A percentile compares a stretch with the other conserved stretches of the same genome.
phyloP scores from a whole-genome alignment of 2,329 filamentous ascomycete genomes.

The Colletotrichum sp. region DNA sequence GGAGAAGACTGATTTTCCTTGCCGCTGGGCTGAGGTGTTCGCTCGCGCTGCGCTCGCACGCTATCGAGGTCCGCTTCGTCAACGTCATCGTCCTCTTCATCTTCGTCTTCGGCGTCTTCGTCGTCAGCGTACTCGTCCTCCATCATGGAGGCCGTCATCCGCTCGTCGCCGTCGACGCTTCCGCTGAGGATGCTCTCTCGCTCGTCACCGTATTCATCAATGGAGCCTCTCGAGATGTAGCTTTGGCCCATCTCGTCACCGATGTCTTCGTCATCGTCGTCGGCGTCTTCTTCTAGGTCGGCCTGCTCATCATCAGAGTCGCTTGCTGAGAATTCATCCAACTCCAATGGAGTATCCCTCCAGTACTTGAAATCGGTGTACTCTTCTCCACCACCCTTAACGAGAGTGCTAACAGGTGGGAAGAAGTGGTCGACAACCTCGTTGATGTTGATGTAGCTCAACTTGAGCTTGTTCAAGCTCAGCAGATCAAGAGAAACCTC shows the following conservation, averaged over 20 bases:
- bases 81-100: slow-evolving; percentile 37
- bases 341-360: slow-evolving; percentile 81
- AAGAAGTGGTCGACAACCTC: slow-evolving; percentile 99
- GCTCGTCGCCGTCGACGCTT: slow-evolving; percentile 48
- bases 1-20: slow-evolving; percentile 16
- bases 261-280: slow-evolving; percentile 49
- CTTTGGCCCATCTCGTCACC: slow-evolving; percentile 55
- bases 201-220: slow-evolving; percentile 49
- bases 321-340: slow-evolving; percentile 88
- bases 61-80: slow-evolving; percentile 43
- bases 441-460: slow-evolving; percentile 95
- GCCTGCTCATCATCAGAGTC: slow-evolving; percentile 65
- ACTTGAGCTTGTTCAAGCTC: slow-evolving; percentile 92
- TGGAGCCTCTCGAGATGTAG: slow-evolving; percentile 58
- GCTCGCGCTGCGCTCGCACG: slow-evolving; percentile 12
- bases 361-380: slow-evolving; percentile 98
- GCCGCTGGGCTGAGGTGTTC: slow-evolving; percentile 13
- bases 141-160: slow-evolving; percentile 43
- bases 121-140: slow-evolving; percentile 39
- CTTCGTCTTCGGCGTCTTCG: slow-evolving; percentile 38
- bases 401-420: slow-evolving; percentile 84
- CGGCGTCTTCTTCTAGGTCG: slow-evolving; percentile 56
- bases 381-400: slow-evolving; percentile 89
- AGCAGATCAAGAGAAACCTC: slow-evolving; percentile 92
- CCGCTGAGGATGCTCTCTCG: slow-evolving; percentile 48